phyloP scores from a whole-genome alignment of 371 early-diverging fungal species.

The Batrachochytrium dendrobatidis region DNA sequence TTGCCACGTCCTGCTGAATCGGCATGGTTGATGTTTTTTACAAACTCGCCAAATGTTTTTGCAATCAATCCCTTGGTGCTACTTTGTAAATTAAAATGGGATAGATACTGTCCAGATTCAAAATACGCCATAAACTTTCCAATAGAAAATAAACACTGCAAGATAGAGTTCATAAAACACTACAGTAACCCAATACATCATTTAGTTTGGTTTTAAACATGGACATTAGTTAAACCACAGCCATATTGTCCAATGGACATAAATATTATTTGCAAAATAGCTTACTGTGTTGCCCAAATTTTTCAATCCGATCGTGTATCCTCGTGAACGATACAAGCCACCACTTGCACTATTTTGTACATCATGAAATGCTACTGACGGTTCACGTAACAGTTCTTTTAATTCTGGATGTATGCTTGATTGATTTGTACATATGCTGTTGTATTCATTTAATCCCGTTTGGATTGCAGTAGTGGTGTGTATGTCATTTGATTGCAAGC shows the following conservation, averaged over 20 bases:
- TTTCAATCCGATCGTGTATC: slow-evolving; percentile 25
- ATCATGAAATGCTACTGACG: too few species aligned
- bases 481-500: too few species aligned
- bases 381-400: too few species aligned
- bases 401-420: too few species aligned
- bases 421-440: too few species aligned
- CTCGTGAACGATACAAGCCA: too few species aligned
- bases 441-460: too few species aligned
- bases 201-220: neutral
- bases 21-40: slow-evolving; percentile 14
- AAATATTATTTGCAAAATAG: neutral
- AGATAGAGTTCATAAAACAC: slow-evolving; percentile 94
- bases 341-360: too few species aligned
- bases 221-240: neutral
- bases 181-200: neutral
- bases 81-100: slow-evolving; percentile 63
- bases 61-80: slow-evolving; percentile 35
- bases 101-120: slow-evolving; percentile 54
- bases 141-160: slow-evolving; percentile 86
- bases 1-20: neutral
- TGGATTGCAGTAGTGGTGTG: too few species aligned
- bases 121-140: slow-evolving; percentile 70
- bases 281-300: slow-evolving; percentile 39
- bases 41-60: slow-evolving; percentile 21
- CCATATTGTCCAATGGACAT: too few species aligned